Percentiles rank a stretch among this genome's conserved stretches.
These are phyloP conservation scores for Eimeria necatrix DNA, from an alignment of 169 alveolate species.

Conservation along the genomic window DNA sequence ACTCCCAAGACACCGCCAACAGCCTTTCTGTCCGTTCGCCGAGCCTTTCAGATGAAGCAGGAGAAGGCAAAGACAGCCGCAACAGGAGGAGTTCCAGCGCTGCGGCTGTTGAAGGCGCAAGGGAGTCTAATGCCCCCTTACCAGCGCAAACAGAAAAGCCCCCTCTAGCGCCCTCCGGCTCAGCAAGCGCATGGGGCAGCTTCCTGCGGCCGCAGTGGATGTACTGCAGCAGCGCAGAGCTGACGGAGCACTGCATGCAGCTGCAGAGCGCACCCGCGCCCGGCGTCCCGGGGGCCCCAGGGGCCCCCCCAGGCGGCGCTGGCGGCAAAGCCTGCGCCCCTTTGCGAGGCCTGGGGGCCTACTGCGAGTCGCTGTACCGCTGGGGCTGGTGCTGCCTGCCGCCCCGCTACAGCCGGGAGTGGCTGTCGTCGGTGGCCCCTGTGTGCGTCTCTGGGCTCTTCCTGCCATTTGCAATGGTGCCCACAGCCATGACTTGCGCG, in stretches of 20 bases:
- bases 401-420: neutral
- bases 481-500: conserved; percentile 69
- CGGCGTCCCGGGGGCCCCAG: neutral
- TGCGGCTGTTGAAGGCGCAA: too few relatives aligned
- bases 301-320: neutral
- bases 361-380: neutral
- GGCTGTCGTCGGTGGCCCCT: neutral
- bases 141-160: too few relatives aligned
- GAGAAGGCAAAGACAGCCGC: too few relatives aligned
- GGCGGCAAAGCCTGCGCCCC: too few relatives aligned
- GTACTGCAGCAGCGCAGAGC: neutral
- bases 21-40: too few relatives aligned
- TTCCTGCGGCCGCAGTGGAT: neutral
- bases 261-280: neutral
- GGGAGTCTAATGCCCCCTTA: too few relatives aligned
- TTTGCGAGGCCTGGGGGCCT: neutral
- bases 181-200: neutral
- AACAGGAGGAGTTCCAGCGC: too few relatives aligned
- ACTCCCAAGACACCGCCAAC: too few relatives aligned
- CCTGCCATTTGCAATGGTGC: conserved; percentile 54
- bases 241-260: conserved; percentile 2
- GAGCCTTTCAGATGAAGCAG: too few relatives aligned
- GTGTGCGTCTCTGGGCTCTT: neutral
- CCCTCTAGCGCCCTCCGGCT: too few relatives aligned
- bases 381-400: conserved; percentile 42